These are phyloP conservation scores for Stereocaulon alpinum DNA, from an alignment of 495 filamentous ascomycete species.

Conservation along the genomic window DNA sequence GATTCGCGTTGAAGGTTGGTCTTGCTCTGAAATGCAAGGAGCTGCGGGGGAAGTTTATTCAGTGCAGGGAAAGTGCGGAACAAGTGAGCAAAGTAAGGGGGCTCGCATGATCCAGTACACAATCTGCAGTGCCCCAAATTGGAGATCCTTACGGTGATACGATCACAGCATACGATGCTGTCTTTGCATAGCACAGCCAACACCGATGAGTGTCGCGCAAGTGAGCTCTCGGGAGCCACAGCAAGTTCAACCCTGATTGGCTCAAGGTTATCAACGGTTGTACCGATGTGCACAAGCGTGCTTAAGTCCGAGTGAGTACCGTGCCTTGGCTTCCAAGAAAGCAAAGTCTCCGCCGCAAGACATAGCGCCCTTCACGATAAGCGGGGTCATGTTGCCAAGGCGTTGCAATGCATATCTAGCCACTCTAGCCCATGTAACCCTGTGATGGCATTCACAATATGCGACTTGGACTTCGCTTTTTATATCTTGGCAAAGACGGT, in stretches of 20 bases:
- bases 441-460: neutral
- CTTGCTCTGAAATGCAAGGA: neutral
- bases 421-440: neutral
- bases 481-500: conserved; percentile 55
- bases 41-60: neutral
- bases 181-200: no score
- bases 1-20: no score
- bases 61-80: no score
- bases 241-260: neutral
- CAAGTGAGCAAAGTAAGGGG: no score
- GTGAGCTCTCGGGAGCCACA: no score
- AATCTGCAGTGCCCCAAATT: no score
- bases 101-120: no score
- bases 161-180: no score
- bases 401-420: neutral
- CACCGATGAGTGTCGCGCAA: neutral
- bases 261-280: neutral
- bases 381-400: neutral
- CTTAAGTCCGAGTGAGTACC: neutral
- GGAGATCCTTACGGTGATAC: no score
- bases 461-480: neutral
- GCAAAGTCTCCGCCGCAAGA: conserved; percentile 1
- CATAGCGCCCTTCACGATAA: neutral
- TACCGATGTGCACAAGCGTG: neutral
- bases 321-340: neutral